A percentile compares a stretch with the other conserved stretches of the same genome.
Evolutionary conservation across 148 eudicot genomes (phyloP).

Genomic region (Heliosperma pusillum): DNA sequence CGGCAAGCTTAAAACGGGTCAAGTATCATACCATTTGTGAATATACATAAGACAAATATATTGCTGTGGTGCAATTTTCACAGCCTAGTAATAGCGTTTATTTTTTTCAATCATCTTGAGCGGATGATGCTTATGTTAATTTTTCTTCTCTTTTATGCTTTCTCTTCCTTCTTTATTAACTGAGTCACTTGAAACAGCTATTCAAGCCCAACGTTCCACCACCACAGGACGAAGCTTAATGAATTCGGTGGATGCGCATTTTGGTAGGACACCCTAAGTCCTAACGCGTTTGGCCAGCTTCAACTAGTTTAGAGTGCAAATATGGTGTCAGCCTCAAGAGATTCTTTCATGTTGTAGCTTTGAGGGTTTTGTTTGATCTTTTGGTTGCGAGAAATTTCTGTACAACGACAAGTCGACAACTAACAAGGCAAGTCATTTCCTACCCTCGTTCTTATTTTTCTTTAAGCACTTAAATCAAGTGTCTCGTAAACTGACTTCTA

Average conservation of each 20-base stretch:
- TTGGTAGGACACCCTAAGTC: slow-evolving; percentile 1
- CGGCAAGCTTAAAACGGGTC: too few species aligned
- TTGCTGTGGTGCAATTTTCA: not conserved
- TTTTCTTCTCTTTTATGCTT: not conserved
- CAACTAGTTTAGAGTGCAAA: not conserved
- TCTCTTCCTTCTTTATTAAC: not conserved
- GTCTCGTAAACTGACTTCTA: too few species aligned
- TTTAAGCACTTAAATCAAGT: too few species aligned
- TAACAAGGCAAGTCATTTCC: slow-evolving; percentile 15
- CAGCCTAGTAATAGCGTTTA: not conserved
- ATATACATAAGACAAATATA: too few species aligned
- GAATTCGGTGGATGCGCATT: not conserved
- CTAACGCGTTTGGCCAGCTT: not conserved
- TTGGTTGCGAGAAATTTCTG: slow-evolving; percentile 12
- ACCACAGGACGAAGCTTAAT: slow-evolving; percentile 29
- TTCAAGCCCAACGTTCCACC: slow-evolving; percentile 52
- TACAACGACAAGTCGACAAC: slow-evolving; percentile 1
- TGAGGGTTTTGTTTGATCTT: slow-evolving; percentile 12
- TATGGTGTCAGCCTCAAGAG: slow-evolving; percentile 3
- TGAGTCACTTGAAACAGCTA: slow-evolving; percentile 39
- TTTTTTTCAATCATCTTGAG: not conserved
- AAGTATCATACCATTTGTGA: too few species aligned
- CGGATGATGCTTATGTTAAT: not conserved
- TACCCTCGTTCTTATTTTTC: not conserved
- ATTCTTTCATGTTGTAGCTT: slow-evolving; percentile 2